Base-by-base conservation (phyloP, 2,329 filamentous ascomycete species). In the Apiospora malaysiana region DNA sequence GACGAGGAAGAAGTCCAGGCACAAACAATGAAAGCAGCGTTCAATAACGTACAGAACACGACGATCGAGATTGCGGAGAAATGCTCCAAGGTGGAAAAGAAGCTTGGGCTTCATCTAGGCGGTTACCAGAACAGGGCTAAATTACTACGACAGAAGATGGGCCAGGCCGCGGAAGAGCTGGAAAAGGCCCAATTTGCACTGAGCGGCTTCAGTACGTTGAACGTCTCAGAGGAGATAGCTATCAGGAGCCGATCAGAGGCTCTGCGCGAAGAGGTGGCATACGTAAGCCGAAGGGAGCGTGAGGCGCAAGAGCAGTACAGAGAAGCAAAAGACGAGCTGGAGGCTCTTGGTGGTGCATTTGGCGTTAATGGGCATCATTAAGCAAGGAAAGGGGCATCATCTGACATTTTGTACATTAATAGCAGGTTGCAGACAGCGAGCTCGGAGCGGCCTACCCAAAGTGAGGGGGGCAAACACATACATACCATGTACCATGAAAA, bases 11-110 rank as follows among this genome's bases (percentile, higher is more conserved):
- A 93, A 70, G 90, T 93, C 74, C 87, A 90, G 75, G 84, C 87
- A 72, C 82, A 84, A 21, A 83, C 89, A 40, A 90, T 95, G 84
- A 87, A 87, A 43, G 84, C 89, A 75, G 90, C 93, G 2, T 96
- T 97, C 74, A 91, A 96, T 73, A 90, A 92, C 85, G 88, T 94
- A 1, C 93, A 96, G 81, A 89, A 93, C 66, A 86, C 88, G 9
- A 92, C 97, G 73, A 87, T 93, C 75, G 84, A 88, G 2, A 90
- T 91, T 0, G 96, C 95, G 2, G 91, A 95, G 76, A 88, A 91
- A 71, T 93, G 93, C 69, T 94, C 94, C 79, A 97, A 95, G 81
- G 85, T 97, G 1, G 95, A 98, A 82, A 97, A 97, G 88, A 98
- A 96, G 82, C 88, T 99, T n/a, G 86, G 87, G 0, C 86, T 97